Evolutionary conservation across 139 green algal species (phyloP).

Genomic region (Diplosphaera chodatii): DNA sequence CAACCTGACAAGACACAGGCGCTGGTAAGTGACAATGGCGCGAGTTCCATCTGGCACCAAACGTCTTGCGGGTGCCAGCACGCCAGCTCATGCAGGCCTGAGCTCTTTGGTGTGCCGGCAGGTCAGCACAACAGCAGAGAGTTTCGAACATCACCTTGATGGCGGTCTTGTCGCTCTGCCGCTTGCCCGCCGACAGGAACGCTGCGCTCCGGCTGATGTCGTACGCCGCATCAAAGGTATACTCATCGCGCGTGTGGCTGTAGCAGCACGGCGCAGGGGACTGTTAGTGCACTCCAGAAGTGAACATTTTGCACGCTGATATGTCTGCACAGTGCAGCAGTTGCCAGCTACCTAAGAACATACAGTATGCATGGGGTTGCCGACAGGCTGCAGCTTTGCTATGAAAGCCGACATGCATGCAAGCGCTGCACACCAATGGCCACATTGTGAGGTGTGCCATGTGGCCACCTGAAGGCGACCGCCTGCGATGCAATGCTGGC

Average conservation of each 20-base stretch:
- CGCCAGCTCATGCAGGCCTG: too few species aligned
- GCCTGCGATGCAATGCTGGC: neutral
- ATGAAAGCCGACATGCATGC: too few species aligned
- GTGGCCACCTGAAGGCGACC: neutral
- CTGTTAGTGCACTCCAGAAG: constrained; percentile 1
- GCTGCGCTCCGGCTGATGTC: constrained; percentile 15
- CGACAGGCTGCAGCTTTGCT: too few species aligned
- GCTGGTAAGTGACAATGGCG: too few species aligned
- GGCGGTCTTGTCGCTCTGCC: constrained; percentile 7
- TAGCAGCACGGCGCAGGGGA: constrained; percentile 1
- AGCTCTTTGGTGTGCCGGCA: too few species aligned
- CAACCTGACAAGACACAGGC: neutral
- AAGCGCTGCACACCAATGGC: neutral
- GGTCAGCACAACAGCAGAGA: neutral
- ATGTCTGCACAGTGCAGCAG: neutral
- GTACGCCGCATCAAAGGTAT: constrained; percentile 19
- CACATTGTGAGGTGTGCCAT: too few species aligned
- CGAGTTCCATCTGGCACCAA: too few species aligned
- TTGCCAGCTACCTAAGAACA: too few species aligned
- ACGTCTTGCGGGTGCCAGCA: too few species aligned
- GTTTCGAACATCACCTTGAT: neutral
- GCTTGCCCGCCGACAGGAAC: constrained; percentile 13
- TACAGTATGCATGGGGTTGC: too few species aligned
- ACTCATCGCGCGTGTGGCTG: constrained; percentile 17
- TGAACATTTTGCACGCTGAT: neutral